Evolutionary conservation across 2,329 filamentous ascomycete genomes (phyloP), one percentile per base, ranked within the genome.

Genomic region (Pseudogymnoascus sp.): DNA sequence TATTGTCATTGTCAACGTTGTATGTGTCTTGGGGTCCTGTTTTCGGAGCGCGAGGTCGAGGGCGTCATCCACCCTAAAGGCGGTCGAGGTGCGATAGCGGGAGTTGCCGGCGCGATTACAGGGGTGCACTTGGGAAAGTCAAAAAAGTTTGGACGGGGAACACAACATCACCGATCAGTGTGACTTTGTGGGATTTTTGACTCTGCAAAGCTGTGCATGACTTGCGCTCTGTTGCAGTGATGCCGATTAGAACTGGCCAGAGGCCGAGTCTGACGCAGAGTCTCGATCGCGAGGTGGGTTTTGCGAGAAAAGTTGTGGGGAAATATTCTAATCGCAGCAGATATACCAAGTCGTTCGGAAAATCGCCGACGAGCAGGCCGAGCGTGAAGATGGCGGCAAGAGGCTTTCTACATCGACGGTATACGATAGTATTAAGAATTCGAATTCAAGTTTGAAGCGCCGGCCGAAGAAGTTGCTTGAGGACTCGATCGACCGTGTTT

Each of bases 361-460:
- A 74, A 80, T 93, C 62, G 82, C 90, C 62, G 88, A 91, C 65
- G 84, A 87, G 61, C 82, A 84, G 61, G 77, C 81, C 59, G 74
- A 81, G 67, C 75, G 76, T n/a, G 80, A 80, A 59, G 79, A 78
- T 63, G 74, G 74, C 16, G 61, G 64, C 8, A 76, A 79, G 6
- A 80, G 78, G 62, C 76, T 89, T 6, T 86, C 84, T 1, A 78
- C 88, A 3, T 75, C 81, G 2, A 76, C 78, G 1, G 82, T 96
- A 1, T 96, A 95, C 73, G 87, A 92, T 40, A 85, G 84, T 64
- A 91, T 97, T 66, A 90, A 92, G 69, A 78, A 80, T 61, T 96
- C 92, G 13, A 97, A 97, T 73, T 96, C 92, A 0, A 92, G 89
- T 68, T 76, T 97, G 21, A 91, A 90, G 66, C 82, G 95, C 21